phyloP scores from a whole-genome alignment of 352 stramenopile species.

The Phytopythium oedochilum region DNA sequence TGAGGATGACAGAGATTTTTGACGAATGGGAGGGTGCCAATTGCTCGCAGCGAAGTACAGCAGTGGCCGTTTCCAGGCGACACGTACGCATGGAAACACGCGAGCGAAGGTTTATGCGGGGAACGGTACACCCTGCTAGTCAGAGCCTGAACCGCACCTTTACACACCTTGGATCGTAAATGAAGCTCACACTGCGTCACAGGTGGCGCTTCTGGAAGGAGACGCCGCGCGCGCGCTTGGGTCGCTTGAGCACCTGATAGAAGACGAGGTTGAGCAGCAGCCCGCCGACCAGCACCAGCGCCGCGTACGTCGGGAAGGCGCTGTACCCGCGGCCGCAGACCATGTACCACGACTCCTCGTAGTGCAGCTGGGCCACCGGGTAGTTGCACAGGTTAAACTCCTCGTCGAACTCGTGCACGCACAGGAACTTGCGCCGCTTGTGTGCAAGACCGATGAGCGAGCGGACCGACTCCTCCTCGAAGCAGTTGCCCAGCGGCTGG shows the following conservation, averaged over 20 bases:
- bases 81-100: background rate
- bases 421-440: conserved; percentile 64
- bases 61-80: background rate
- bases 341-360: conserved; percentile 81
- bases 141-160: background rate
- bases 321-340: conserved; percentile 74
- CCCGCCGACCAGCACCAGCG: conserved; percentile 33
- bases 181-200: conserved; percentile 2
- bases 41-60: background rate
- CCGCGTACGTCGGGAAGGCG: conserved; percentile 44
- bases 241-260: conserved; percentile 68
- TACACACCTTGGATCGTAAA: too few species aligned
- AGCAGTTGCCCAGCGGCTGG: conserved; percentile 68
- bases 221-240: conserved; percentile 48
- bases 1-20: background rate
- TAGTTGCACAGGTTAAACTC: conserved; percentile 84
- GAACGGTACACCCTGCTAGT: background rate
- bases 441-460: conserved; percentile 55
- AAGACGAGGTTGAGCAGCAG: conserved; percentile 58
- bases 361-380: conserved; percentile 61
- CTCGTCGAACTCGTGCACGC: conserved; percentile 76
- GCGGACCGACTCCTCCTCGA: conserved; percentile 48
- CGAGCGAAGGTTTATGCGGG: background rate
- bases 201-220: conserved; percentile 49
- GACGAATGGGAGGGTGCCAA: conserved; percentile 19